Percentiles rank a stretch among this genome's conserved stretches.
phyloP scores from a whole-genome alignment of 2,329 filamentous ascomycete species.

The Aspergillus ochraceus region DNA sequence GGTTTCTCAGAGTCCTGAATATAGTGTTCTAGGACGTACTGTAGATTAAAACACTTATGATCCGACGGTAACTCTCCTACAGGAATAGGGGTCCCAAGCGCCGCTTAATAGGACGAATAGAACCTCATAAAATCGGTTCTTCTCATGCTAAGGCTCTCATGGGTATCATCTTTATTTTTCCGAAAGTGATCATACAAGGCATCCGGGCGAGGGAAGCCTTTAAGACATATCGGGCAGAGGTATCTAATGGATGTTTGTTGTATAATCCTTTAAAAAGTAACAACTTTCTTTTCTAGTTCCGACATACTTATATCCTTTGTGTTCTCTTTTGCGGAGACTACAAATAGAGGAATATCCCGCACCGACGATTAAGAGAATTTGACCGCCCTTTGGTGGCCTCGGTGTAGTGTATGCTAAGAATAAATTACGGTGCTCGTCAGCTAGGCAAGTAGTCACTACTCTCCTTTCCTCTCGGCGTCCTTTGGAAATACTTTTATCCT shows the following conservation, averaged over 20 bases:
- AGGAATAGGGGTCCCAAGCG: constrained; percentile 4
- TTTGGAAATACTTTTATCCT: too few species aligned
- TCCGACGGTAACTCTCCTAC: constrained; percentile 2
- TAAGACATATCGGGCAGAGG: constrained; percentile 6
- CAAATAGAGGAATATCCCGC: too few species aligned
- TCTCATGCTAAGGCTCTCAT: constrained; percentile 6
- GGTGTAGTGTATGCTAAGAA: too few species aligned
- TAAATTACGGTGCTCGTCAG: too few species aligned
- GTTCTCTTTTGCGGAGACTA: too few species aligned
- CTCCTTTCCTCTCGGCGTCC: too few species aligned
- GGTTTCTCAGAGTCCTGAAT: neutral
- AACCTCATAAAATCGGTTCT: constrained; percentile 8
- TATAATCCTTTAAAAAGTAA: constrained; percentile 3
- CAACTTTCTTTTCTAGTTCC: constrained; percentile 2
- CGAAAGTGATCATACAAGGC: constrained; percentile 2
- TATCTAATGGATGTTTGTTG: constrained; percentile 1
- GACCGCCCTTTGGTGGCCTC: too few species aligned
- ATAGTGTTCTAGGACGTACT: constrained; percentile 5
- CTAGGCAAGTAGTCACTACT: too few species aligned
- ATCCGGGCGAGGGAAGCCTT: constrained; percentile 5
- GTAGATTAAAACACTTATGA: constrained; percentile 1
- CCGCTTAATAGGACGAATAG: constrained; percentile 2
- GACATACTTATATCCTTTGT: neutral
- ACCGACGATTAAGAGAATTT: too few species aligned
- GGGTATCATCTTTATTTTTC: constrained; percentile 5